Evolutionary conservation across 2,329 filamentous ascomycete species (phyloP).

Genomic region (Aureobasidium sp.): DNA sequence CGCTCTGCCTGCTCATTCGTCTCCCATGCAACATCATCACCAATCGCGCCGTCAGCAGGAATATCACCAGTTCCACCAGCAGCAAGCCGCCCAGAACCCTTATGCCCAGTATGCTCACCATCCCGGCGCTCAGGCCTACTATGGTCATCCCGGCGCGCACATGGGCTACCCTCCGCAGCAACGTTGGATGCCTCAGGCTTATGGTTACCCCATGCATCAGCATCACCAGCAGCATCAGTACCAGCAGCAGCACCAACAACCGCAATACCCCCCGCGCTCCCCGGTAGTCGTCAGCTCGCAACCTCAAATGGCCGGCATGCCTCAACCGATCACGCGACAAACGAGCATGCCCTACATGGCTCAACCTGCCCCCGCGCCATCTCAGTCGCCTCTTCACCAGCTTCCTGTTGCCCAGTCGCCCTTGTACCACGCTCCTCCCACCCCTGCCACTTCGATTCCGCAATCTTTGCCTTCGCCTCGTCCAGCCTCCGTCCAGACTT

Average conservation of each 20-base stretch:
- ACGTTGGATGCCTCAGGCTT: conserved; percentile 32
- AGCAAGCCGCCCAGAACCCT: conserved; percentile 32
- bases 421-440: conserved; percentile 13
- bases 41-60: conserved; percentile 34
- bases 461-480: conserved; percentile 28
- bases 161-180: conserved; percentile 32
- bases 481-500: conserved; percentile 27
- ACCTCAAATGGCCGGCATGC: conserved; percentile 40
- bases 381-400: conserved; percentile 15
- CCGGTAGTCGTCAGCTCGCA: conserved; percentile 43
- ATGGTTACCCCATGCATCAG: conserved; percentile 31
- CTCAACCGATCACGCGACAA: conserved; percentile 34
- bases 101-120: conserved; percentile 30
- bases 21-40: conserved; percentile 20
- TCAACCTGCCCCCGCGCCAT: conserved; percentile 19
- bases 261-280: conserved; percentile 33
- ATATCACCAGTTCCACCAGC: conserved; percentile 31
- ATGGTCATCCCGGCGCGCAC: conserved; percentile 34
- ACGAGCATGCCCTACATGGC: conserved; percentile 21
- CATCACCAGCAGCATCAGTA: conserved; percentile 24
- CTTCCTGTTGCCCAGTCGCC: conserved; percentile 11
- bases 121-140: conserved; percentile 31
- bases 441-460: conserved; percentile 30
- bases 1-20: conserved; percentile 27
- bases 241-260: conserved; percentile 23